A percentile compares a stretch with the other conserved stretches of the same genome.
Evolutionary conservation across 75 land plant species (phyloP).

Genomic region (Selaginella tamariscina): DNA sequence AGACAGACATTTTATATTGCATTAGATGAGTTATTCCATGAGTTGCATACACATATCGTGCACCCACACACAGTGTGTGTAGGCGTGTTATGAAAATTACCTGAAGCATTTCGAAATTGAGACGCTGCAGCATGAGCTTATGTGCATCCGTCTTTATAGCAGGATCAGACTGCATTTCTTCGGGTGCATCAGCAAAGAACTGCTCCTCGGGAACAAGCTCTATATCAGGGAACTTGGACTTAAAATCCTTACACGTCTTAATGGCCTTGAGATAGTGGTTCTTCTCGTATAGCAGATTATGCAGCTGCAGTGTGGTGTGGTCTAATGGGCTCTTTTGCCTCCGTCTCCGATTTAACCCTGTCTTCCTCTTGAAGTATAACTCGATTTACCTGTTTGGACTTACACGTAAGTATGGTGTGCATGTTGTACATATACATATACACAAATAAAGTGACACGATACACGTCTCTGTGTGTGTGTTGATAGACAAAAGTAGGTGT

Average conservation of each 20-base stretch:
- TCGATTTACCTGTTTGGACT: conserved; percentile 86
- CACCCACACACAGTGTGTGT: too few species aligned
- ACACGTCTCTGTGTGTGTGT: too few species aligned
- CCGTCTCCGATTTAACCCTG: conserved; percentile 68
- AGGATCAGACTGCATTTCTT: conserved; percentile 43
- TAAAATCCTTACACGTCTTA: conserved; percentile 92
- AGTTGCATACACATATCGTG: too few species aligned
- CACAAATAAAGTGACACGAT: too few species aligned
- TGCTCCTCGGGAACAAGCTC: conserved; percentile 88
- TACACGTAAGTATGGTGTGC: too few species aligned
- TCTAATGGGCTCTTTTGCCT: conserved; percentile 83
- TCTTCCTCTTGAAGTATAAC: conserved; percentile 83
- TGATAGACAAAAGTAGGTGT: too few species aligned
- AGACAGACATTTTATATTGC: too few species aligned
- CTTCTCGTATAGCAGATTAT: conserved; percentile 90
- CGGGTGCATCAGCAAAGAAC: conserved; percentile 63
- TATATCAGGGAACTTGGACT: conserved; percentile 85
- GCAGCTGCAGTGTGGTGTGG: conserved; percentile 81
- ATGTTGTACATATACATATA: too few species aligned
- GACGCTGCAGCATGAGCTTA: conserved; percentile 80
- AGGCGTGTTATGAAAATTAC: conserved; percentile 21
- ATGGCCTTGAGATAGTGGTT: conserved; percentile 89
- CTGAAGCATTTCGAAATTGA: conserved; percentile 86
- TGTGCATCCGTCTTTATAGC: conserved; percentile 47
- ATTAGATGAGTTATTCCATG: too few species aligned